Conservation (phyloP, 2,329 filamentous ascomycete genomes). For the Coniochaeta sp. region DNA sequence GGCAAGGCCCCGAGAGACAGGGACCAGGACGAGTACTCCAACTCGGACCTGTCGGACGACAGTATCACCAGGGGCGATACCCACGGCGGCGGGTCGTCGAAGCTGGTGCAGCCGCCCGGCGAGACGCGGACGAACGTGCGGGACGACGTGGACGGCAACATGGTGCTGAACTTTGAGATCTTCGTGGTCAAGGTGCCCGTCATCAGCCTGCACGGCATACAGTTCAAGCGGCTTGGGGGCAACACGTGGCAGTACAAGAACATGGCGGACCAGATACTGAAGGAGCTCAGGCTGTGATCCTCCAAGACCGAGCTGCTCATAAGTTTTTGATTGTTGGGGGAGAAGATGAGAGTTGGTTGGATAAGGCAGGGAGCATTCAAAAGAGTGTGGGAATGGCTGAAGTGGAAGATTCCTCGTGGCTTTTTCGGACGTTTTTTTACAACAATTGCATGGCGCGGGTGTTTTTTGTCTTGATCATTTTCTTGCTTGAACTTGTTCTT, state of each 20-base stretch:
- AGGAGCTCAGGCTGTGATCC: slow-evolving; percentile 68
- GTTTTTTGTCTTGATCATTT: not conserved
- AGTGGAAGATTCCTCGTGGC: not conserved
- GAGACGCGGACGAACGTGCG: slow-evolving; percentile 92
- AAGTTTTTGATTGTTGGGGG: too few species aligned
- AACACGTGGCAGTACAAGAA: slow-evolving; percentile 99
- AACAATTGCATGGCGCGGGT: slow-evolving; percentile 1
- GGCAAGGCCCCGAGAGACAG: slow-evolving; percentile 45
- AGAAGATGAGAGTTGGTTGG: not conserved
- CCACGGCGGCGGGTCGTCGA: slow-evolving; percentile 36
- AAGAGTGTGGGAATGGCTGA: not conserved
- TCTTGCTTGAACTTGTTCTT: not conserved
- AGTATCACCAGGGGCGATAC: slow-evolving; percentile 51
- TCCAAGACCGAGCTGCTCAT: too few species aligned
- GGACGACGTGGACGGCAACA: slow-evolving; percentile 76
- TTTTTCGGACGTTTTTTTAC: not conserved
- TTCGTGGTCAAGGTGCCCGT: slow-evolving; percentile 96
- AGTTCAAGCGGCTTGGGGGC: slow-evolving; percentile 94
- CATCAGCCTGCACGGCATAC: slow-evolving; percentile 86
- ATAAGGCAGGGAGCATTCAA: not conserved
- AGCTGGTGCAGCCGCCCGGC: slow-evolving; percentile 49
- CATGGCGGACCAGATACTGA: slow-evolving; percentile 92
- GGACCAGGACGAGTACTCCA: slow-evolving; percentile 74
- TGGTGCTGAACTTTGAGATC: slow-evolving; percentile 88
- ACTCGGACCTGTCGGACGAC: slow-evolving; percentile 80